Conservation (phyloP, 352 stramenopile genomes). For the Globisporangium sylvaticum region DNA sequence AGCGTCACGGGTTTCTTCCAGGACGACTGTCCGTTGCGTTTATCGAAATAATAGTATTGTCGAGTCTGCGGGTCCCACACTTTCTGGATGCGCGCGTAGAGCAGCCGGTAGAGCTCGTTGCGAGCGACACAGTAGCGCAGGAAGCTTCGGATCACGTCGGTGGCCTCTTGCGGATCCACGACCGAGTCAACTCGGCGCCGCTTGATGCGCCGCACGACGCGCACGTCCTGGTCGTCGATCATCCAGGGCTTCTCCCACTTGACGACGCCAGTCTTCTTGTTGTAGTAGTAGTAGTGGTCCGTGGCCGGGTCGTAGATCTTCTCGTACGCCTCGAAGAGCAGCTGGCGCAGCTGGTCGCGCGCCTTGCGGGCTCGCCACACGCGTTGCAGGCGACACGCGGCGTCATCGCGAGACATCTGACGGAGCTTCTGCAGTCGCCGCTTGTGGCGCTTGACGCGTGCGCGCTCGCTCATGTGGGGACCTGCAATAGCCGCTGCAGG, state of each 20-base stretch:
- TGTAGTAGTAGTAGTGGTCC: slow-evolving; percentile 76
- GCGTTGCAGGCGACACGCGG: slow-evolving; percentile 50
- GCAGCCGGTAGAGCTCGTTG: slow-evolving; percentile 37
- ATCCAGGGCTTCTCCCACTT: slow-evolving; percentile 62
- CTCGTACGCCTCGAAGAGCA: slow-evolving; percentile 60
- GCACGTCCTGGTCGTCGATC: slow-evolving; percentile 41
- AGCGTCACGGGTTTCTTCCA: slow-evolving; percentile 70
- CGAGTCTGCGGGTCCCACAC: slow-evolving; percentile 59
- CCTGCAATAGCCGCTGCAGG: slow-evolving; percentile 5
- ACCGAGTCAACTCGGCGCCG: slow-evolving; percentile 45
- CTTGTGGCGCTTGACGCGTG: slow-evolving; percentile 58
- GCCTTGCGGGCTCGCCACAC: slow-evolving; percentile 40
- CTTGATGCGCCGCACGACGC: slow-evolving; percentile 30
- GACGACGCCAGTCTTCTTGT: slow-evolving; percentile 58
- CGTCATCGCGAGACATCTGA: slow-evolving; percentile 48
- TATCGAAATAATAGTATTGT: slow-evolving; percentile 85
- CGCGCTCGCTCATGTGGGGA: slow-evolving; percentile 46
- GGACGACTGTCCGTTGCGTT: slow-evolving; percentile 61
- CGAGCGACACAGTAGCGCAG: slow-evolving; percentile 37
- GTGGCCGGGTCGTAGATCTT: slow-evolving; percentile 67
- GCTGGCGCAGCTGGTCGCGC: slow-evolving; percentile 29
- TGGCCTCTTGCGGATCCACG: slow-evolving; percentile 36
- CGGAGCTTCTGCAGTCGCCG: slow-evolving; percentile 54
- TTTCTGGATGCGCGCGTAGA: slow-evolving; percentile 60
- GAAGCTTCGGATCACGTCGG: slow-evolving; percentile 39